These are phyloP conservation scores for Klebsormidium nitens DNA, from an alignment of 139 green algal species.

Conservation along the genomic window DNA sequence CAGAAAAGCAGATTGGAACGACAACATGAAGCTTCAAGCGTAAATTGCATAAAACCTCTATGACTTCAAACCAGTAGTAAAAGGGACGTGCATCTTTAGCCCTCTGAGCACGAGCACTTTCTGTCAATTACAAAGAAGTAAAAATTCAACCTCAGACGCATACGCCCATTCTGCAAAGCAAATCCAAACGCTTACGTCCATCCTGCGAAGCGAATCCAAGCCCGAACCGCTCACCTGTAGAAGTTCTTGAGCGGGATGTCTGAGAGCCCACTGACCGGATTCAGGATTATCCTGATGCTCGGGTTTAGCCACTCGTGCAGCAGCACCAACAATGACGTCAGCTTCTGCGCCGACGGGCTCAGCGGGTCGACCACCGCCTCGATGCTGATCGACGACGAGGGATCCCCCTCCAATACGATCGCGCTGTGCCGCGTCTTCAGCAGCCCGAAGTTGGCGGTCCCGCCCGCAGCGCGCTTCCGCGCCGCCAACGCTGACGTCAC, in stretches of 20 bases:
- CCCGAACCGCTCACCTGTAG: conserved; percentile 72
- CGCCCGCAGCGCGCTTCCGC: no score
- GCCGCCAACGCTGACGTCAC: conserved; percentile 12
- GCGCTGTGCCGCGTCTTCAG: conserved; percentile 9
- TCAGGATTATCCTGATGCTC: conserved; percentile 39
- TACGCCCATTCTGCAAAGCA: no score
- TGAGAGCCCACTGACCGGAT: conserved; percentile 20
- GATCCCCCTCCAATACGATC: conserved; percentile 4
- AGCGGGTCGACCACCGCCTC: conserved; percentile 49
- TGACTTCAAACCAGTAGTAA: no score
- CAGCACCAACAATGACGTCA: conserved; percentile 45
- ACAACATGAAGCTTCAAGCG: no score
- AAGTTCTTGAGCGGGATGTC: conserved; percentile 87
- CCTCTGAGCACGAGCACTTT: no score
- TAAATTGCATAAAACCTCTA: no score
- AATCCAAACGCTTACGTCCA: neutral
- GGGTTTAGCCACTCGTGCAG: conserved; percentile 47
- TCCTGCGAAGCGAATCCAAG: conserved; percentile 39
- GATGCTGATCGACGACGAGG: conserved; percentile 30
- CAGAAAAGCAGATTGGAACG: no score
- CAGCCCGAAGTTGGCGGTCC: neutral
- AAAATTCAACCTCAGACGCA: no score
- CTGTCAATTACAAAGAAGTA: no score
- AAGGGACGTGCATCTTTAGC: no score
- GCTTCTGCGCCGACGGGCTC: conserved; percentile 42